A percentile compares a stretch with the other conserved stretches of the same genome.
Evolutionary conservation across 345 rosid species (phyloP).

Genomic region (Lumnitzera littorea): DNA sequence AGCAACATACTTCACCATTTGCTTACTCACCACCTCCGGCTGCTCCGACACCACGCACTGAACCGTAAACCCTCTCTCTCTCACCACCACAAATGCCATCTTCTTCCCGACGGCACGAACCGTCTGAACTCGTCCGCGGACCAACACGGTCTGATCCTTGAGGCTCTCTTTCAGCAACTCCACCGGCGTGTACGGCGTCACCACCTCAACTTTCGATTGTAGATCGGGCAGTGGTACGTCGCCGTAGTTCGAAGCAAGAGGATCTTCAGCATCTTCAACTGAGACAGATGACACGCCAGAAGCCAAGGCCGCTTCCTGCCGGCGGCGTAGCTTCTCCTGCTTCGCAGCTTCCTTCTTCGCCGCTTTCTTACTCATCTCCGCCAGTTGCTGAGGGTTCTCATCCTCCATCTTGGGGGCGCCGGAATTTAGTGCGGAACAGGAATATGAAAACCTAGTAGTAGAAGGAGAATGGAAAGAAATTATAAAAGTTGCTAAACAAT

Average conservation of each 20-base stretch:
- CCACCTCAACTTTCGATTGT: conserved; percentile 38
- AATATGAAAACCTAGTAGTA: too few species aligned
- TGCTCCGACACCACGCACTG: conserved; percentile 57
- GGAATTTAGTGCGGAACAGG: too few species aligned
- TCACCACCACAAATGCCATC: conserved; percentile 54
- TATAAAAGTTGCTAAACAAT: too few species aligned
- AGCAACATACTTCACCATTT: conserved; percentile 55
- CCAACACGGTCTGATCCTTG: conserved; percentile 36
- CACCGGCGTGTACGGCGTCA: conserved; percentile 36
- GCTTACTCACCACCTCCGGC: conserved; percentile 38
- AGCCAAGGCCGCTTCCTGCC: conserved; percentile 37
- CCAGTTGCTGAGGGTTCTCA: conserved; percentile 2
- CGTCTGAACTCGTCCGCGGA: conserved; percentile 63
- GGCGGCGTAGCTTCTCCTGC: conserved; percentile 68
- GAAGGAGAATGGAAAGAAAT: too few species aligned
- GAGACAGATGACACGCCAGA: conserved; percentile 18
- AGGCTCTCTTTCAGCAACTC: conserved; percentile 33
- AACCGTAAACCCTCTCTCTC: conserved; percentile 60
- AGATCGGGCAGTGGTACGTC: conserved; percentile 50
- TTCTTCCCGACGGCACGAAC: conserved; percentile 44
- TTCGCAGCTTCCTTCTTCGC: conserved; percentile 84
- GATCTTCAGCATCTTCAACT: conserved; percentile 32
- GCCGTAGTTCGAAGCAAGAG: conserved; percentile 47
- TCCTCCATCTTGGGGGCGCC: conserved; percentile 10
- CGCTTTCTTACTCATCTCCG: conserved; percentile 59